A percentile compares a stretch with the other conserved stretches of the same genome.
phyloP scores from a whole-genome alignment of 495 filamentous ascomycete genomes.

The Tirmania nivea region DNA sequence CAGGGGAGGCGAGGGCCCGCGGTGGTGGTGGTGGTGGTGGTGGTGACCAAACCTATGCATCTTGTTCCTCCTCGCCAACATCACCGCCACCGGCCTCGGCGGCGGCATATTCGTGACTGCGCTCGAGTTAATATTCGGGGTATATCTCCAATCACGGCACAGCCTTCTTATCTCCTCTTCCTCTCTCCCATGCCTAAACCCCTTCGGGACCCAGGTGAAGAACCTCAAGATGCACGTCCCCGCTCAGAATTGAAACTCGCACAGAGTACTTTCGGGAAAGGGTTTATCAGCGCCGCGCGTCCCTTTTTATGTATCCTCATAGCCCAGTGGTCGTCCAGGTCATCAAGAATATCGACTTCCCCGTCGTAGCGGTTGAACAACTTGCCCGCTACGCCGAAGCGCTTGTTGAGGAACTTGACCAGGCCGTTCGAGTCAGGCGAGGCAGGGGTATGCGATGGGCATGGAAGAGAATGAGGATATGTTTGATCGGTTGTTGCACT shows the following conservation, averaged over 20 bases:
- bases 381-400: conserved; percentile 64
- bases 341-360: conserved; percentile 70
- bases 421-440: conserved; percentile 76
- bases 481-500: conserved; percentile 42
- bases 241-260: conserved; percentile 66
- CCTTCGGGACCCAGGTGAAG: conserved; percentile 38
- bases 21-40: no score
- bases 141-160: conserved; percentile 40
- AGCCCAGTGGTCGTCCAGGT: conserved; percentile 89
- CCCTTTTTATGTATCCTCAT: conserved; percentile 79
- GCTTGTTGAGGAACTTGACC: conserved; percentile 71
- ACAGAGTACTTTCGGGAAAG: conserved; percentile 48
- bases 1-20: no score
- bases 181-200: neutral
- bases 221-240: conserved; percentile 59
- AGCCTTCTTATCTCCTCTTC: neutral
- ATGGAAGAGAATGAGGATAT: conserved; percentile 68
- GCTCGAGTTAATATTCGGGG: conserved; percentile 50
- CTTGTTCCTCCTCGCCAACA: conserved; percentile 73
- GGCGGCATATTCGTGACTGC: conserved; percentile 92
- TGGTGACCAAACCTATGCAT: conserved; percentile 59
- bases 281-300: conserved; percentile 45
- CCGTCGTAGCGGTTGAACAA: conserved; percentile 91
- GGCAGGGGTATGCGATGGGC: conserved; percentile 83
- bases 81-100: conserved; percentile 66